A percentile compares a stretch with the other conserved stretches of the same genome.
phyloP scores from a whole-genome alignment of 2,329 filamentous ascomycete species.

The Bipolaris cookei region DNA sequence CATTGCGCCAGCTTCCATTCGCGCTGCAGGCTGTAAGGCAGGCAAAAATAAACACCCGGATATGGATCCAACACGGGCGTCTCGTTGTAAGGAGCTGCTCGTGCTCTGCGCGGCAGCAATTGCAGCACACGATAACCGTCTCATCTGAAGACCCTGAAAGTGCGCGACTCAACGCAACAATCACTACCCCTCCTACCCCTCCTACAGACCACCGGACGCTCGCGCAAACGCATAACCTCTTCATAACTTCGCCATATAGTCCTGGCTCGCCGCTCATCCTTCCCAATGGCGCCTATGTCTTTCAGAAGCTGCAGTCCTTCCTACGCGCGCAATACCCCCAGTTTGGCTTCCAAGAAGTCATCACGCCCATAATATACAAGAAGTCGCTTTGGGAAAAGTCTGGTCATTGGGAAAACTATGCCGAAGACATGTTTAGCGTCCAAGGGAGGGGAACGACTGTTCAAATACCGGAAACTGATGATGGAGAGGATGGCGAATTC shows the following conservation, averaged over 20 bases:
- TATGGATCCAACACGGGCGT: conserved; percentile 14
- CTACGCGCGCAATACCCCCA: conserved; percentile 81
- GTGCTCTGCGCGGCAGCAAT: conserved; percentile 40
- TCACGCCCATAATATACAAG: conserved; percentile 91
- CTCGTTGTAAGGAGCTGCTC: conserved; percentile 40
- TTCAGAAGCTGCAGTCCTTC: conserved; percentile 83
- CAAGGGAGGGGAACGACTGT: conserved; percentile 59
- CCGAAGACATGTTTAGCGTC: conserved; percentile 90
- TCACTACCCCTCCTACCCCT: conserved; percentile 45
- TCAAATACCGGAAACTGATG: conserved; percentile 52
- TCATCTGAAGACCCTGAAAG: conserved; percentile 24
- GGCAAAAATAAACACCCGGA: conserved; percentile 8
- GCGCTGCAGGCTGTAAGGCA: conserved; percentile 21
- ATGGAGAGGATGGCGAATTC: conserved; percentile 72
- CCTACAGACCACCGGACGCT: conserved; percentile 59
- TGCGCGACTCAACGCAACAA: conserved; percentile 41
- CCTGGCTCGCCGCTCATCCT: conserved; percentile 86
- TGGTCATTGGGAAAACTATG: conserved; percentile 87
- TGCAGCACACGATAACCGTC: conserved; percentile 32
- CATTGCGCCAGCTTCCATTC: conserved; percentile 33
- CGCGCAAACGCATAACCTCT: conserved; percentile 70
- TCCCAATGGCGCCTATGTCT: conserved; percentile 79
- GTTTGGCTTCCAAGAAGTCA: conserved; percentile 87
- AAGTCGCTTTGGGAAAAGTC: conserved; percentile 84
- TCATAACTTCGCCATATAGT: conserved; percentile 78